Evolutionary conservation across 2,329 filamentous ascomycete genomes (phyloP).

Genomic region (Ilyonectria robusta): DNA sequence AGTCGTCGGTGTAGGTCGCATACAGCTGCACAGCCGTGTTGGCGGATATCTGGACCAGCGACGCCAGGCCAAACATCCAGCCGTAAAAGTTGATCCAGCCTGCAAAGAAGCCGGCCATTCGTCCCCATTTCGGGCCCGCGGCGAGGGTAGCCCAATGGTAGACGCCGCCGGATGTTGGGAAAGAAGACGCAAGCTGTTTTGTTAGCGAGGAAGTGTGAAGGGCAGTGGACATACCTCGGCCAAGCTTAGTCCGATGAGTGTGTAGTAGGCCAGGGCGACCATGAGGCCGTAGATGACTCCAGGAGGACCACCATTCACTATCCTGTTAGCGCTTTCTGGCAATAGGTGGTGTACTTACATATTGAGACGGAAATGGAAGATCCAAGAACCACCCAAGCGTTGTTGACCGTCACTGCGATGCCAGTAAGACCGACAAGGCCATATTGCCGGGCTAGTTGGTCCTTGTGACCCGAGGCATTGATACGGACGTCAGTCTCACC

Average conservation of each 20-base stretch:
- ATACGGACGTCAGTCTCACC: constrained; percentile 26
- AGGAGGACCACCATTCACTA: constrained; percentile 42
- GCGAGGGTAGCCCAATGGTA: constrained; percentile 47
- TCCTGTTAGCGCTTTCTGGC: constrained; percentile 2
- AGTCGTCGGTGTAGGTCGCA: constrained; percentile 35
- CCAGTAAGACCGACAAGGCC: constrained; percentile 44
- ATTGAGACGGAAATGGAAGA: constrained; percentile 46
- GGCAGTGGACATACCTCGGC: constrained; percentile 34
- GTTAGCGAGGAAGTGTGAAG: not conserved
- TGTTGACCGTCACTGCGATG: constrained; percentile 46
- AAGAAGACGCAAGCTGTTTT: constrained; percentile 40
- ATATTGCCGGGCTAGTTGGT: constrained; percentile 44
- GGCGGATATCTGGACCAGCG: constrained; percentile 43
- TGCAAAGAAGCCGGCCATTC: constrained; percentile 42
- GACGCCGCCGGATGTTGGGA: constrained; percentile 42
- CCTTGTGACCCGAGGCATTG: constrained; percentile 41
- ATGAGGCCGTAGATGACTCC: constrained; percentile 46
- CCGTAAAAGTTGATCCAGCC: constrained; percentile 49
- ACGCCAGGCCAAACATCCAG: constrained; percentile 48
- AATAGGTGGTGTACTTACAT: constrained; percentile 14
- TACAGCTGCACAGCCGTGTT: constrained; percentile 45
- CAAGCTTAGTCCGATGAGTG: constrained; percentile 42
- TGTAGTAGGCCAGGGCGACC: constrained; percentile 41
- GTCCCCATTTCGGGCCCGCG: constrained; percentile 43
- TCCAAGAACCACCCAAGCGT: constrained; percentile 45